These are phyloP conservation scores for Barbarea vulgaris DNA, from an alignment of 345 rosid species.

Conservation along the genomic window DNA sequence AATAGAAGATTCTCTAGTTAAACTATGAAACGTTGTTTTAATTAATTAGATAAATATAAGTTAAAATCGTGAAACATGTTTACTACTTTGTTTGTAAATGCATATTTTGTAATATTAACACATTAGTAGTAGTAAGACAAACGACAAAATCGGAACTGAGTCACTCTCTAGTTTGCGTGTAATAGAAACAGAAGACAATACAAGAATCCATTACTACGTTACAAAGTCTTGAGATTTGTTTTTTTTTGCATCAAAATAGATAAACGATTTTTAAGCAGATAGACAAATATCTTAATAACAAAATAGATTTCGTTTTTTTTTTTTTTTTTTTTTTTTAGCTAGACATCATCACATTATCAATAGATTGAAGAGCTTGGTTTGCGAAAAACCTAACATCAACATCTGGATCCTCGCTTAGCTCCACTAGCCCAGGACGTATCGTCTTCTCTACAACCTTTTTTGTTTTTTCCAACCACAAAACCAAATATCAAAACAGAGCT, in stretches of 20 bases:
- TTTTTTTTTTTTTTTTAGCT: conserved; percentile 47
- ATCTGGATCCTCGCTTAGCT: conserved; percentile 92
- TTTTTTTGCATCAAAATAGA: conserved; percentile 23
- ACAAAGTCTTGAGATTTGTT: conserved; percentile 11
- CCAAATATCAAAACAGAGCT: not conserved
- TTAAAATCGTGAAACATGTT: too few relatives aligned
- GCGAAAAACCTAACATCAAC: conserved; percentile 93
- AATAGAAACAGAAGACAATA: conserved; percentile 28
- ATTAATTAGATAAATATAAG: too few relatives aligned
- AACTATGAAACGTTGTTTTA: too few relatives aligned
- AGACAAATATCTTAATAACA: not conserved
- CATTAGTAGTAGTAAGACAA: conserved; percentile 16
- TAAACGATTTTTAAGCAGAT: not conserved
- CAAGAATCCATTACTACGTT: conserved; percentile 18
- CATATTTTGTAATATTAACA: not conserved
- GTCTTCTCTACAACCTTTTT: conserved; percentile 78
- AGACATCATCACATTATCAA: conserved; percentile 81
- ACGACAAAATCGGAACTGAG: not conserved
- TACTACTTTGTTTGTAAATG: too few relatives aligned
- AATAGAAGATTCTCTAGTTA: too few relatives aligned
- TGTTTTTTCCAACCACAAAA: conserved; percentile 13
- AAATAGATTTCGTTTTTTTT: not conserved
- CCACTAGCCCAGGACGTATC: conserved; percentile 82
- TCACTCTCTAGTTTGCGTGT: conserved; percentile 21
- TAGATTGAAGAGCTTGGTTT: conserved; percentile 79